These are phyloP conservation scores for Boletus rubescentipes DNA, from an alignment of 768 basidiomycete genomes.

Conservation along the genomic window DNA sequence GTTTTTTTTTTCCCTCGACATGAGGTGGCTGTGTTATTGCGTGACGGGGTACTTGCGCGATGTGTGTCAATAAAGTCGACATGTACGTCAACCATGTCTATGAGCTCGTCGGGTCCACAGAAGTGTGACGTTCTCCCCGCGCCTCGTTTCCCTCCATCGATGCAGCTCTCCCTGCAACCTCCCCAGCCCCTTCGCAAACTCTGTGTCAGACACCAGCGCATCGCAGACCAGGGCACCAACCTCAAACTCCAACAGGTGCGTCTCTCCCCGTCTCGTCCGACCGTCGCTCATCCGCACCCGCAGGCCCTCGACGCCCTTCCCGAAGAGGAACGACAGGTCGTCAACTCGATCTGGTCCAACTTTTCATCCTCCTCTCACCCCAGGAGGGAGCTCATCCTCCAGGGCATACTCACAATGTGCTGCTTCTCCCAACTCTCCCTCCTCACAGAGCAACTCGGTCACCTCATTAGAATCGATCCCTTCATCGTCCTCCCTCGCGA, in stretches of 20 bases:
- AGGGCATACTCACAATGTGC: slow-evolving; percentile 97
- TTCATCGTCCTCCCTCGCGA: slow-evolving; percentile 90
- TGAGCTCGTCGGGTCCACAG: slow-evolving; percentile 33
- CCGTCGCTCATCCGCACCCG: slow-evolving; percentile 7
- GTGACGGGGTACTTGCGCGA: slow-evolving; percentile 27
- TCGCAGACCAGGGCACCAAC: slow-evolving; percentile 95
- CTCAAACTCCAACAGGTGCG: slow-evolving; percentile 84
- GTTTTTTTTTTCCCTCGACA: background rate
- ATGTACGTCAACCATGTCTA: slow-evolving; percentile 15
- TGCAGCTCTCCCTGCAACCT: slow-evolving; percentile 5
- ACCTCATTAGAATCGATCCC: slow-evolving; percentile 95
- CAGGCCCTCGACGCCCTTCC: slow-evolving; percentile 91
- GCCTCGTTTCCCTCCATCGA: slow-evolving; percentile 1
- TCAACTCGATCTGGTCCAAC: slow-evolving; percentile 93
- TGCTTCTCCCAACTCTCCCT: slow-evolving; percentile 98
- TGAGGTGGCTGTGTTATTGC: slow-evolving; percentile 22
- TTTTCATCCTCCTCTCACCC: slow-evolving; percentile 94
- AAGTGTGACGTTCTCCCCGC: slow-evolving; percentile 67
- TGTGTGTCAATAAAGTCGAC: slow-evolving; percentile 22
- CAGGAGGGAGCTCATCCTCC: slow-evolving; percentile 89
- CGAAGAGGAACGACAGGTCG: slow-evolving; percentile 78
- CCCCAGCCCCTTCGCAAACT: slow-evolving; percentile 59
- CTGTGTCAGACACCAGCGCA: slow-evolving; percentile 91
- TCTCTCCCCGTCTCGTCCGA: background rate
- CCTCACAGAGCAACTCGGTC: slow-evolving; percentile 85